Conservation (phyloP, 2,329 filamentous ascomycete species). For the Blastomyces silverae region DNA sequence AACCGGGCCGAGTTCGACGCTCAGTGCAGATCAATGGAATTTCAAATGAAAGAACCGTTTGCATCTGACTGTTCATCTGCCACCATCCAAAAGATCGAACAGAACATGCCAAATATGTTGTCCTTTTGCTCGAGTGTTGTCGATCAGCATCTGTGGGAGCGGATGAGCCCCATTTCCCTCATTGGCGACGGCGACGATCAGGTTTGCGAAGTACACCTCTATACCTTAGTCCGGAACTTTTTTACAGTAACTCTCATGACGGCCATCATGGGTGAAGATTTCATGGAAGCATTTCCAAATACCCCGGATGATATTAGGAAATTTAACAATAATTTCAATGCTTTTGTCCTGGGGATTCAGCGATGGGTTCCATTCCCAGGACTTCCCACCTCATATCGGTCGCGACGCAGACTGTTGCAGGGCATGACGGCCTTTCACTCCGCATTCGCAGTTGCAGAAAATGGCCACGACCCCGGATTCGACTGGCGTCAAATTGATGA, state of each 20-base stretch:
- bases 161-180: constrained; percentile 42
- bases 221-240: constrained; percentile 51
- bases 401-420: constrained; percentile 39
- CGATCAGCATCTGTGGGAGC: constrained; percentile 58
- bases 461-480: constrained; percentile 39
- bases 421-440: constrained; percentile 39
- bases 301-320: constrained; percentile 51
- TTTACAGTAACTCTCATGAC: constrained; percentile 45
- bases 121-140: constrained; percentile 54
- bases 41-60: constrained; percentile 43
- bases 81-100: constrained; percentile 38
- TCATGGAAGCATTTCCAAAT: constrained; percentile 47
- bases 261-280: constrained; percentile 48
- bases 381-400: constrained; percentile 44
- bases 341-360: constrained; percentile 51
- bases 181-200: constrained; percentile 32
- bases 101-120: constrained; percentile 50
- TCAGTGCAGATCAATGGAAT: constrained; percentile 34
- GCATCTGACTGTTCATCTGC: constrained; percentile 38
- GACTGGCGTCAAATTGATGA: constrained; percentile 46
- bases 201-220: constrained; percentile 49
- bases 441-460: constrained; percentile 39
- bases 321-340: constrained; percentile 50
- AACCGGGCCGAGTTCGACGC: constrained; percentile 32
- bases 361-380: constrained; percentile 50